Percentiles rank a stretch among this genome's conserved stretches.
phyloP scores from a whole-genome alignment of 208 protist species.

The Trypanosoma cruzi region DNA sequence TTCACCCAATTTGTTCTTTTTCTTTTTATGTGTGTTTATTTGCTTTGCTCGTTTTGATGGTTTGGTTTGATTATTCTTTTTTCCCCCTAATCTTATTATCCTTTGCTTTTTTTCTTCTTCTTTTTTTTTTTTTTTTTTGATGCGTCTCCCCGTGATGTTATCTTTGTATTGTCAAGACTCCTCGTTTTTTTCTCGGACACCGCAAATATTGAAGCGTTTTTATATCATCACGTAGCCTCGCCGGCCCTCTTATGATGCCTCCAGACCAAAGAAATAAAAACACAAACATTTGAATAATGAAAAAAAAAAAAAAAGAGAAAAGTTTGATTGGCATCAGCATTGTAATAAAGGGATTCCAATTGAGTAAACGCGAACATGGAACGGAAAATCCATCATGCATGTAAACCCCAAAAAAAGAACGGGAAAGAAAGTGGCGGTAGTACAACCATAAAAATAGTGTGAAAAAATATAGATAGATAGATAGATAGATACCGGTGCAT shows the following conservation, averaged over 20 bases:
- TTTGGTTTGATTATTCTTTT: no score
- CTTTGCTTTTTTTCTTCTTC: no score
- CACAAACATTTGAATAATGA: background rate
- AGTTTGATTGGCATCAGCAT: background rate
- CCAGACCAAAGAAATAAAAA: background rate
- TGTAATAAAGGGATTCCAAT: background rate
- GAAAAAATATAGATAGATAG: background rate
- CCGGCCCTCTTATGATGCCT: background rate
- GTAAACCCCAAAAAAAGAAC: background rate
- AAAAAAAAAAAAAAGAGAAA: background rate
- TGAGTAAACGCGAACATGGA: background rate
- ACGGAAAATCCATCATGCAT: background rate
- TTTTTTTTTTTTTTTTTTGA: no score
- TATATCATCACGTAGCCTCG: background rate
- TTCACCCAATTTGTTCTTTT: no score
- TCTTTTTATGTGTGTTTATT: no score
- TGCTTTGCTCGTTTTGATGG: no score
- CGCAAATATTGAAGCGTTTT: background rate
- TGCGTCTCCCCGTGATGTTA: no score
- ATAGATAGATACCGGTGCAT: no score
- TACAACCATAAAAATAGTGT: background rate
- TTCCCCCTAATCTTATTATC: no score
- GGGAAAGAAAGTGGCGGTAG: background rate
- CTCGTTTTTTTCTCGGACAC: background rate
- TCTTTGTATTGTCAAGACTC: background rate